Percentiles rank a stretch among this genome's conserved stretches.
phyloP scores from a whole-genome alignment of 2,329 filamentous ascomycete species.

The Hawksworthiomyces lignivorus region DNA sequence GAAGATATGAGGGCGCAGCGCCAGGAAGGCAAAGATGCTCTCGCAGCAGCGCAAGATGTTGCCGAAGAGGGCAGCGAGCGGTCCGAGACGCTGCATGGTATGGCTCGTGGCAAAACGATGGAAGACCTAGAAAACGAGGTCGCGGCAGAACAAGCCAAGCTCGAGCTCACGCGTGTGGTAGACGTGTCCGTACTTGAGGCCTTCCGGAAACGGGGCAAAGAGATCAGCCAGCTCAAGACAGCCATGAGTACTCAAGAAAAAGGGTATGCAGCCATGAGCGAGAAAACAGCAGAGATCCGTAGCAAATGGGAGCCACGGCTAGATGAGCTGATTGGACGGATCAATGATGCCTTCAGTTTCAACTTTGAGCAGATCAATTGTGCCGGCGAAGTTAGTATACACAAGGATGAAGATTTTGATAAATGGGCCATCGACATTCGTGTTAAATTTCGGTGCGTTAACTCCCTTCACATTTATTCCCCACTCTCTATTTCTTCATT shows the following conservation, averaged over 20 bases:
- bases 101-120: conserved; percentile 42
- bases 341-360: conserved; percentile 84
- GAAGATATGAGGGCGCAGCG: conserved; percentile 30
- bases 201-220: conserved; percentile 62
- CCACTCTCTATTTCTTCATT: background rate
- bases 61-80: conserved; percentile 31
- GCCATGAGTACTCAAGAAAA: conserved; percentile 47
- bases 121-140: conserved; percentile 68
- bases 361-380: conserved; percentile 94
- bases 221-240: conserved; percentile 58
- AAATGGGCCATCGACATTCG: conserved; percentile 89
- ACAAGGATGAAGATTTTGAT: conserved; percentile 91
- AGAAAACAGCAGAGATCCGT: conserved; percentile 58
- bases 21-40: conserved; percentile 27
- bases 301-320: conserved; percentile 75
- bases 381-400: conserved; percentile 78
- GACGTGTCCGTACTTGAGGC: conserved; percentile 69
- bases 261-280: conserved; percentile 47
- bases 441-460: conserved; percentile 82
- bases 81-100: conserved; percentile 32
- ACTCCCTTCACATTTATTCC: background rate
- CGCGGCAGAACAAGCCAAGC: conserved; percentile 61
- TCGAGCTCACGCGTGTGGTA: conserved; percentile 73
- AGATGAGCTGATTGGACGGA: conserved; percentile 67
- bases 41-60: conserved; percentile 26